Evolutionary conservation across 352 stramenopile species (phyloP).

Genomic region (Elongisporangium senticosum): DNA sequence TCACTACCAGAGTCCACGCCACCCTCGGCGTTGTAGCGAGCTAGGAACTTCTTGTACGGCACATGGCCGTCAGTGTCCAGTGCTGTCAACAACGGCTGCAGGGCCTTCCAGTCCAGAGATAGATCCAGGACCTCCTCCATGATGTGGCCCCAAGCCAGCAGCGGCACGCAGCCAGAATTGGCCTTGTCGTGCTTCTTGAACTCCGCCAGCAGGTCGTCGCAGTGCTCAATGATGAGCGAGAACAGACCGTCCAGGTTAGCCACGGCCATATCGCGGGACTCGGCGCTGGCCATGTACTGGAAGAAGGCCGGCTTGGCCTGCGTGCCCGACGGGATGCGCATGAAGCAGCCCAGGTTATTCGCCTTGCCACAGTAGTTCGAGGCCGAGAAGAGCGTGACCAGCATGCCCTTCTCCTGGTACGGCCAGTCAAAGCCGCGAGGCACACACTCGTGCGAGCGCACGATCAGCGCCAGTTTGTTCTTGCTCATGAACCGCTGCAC

Average conservation of each 20-base stretch:
- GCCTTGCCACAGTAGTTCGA: conserved; percentile 84
- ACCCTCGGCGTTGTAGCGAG: conserved; percentile 69
- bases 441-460: conserved; percentile 84
- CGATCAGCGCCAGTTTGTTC: conserved; percentile 75
- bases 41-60: conserved; percentile 68
- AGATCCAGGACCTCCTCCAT: conserved; percentile 81
- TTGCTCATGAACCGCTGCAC: conserved; percentile 85
- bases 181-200: conserved; percentile 54
- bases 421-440: conserved; percentile 76
- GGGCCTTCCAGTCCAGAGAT: conserved; percentile 68
- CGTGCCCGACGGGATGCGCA: conserved; percentile 63
- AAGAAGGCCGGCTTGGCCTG: conserved; percentile 79
- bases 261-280: conserved; percentile 73
- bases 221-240: conserved; percentile 75
- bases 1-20: conserved; percentile 8
- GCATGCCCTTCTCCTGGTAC: conserved; percentile 76
- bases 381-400: conserved; percentile 84
- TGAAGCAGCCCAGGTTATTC: conserved; percentile 84
- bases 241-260: conserved; percentile 84
- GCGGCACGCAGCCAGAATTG: conserved; percentile 32
- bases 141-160: conserved; percentile 50
- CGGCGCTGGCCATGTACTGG: conserved; percentile 82
- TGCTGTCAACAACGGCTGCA: conserved; percentile 72
- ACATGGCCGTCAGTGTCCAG: conserved; percentile 62
- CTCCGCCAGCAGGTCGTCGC: conserved; percentile 48